Evolutionary conservation across 441 rosid species (phyloP), one percentile per base, ranked within the genome.

Genomic region (Bocquillonia castaneifolia): DNA sequence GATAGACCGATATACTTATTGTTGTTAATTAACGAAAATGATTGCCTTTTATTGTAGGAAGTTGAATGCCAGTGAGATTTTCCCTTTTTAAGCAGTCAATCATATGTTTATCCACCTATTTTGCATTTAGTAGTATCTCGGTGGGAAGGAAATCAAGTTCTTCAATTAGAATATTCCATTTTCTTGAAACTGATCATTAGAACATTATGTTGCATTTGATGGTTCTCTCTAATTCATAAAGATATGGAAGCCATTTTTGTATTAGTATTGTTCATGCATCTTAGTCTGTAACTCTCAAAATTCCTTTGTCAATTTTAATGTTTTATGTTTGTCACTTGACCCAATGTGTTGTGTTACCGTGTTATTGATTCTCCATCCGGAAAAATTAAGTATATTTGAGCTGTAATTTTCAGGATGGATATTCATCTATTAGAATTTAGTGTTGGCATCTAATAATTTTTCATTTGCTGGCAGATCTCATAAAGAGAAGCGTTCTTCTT

Each of bases 401-500:
- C 18, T 6, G 22, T 40, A 5, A 25, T 39, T 25, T 37, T 12
- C 15, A 1, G 47, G 64, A 39, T 14, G 32, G 14, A 13, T 59
- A 23, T 54, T 59, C 29, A 12, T 60, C 51, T 40, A 37, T 39
- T 22, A 20, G 23, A 66, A 25, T 36, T 53, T 26, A 14, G 10
- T 1, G 6, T 17, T 42, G 45, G 1, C 18, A 25, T 3, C 17
- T 18, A 12, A 50, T n/a, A 5, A 20, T 3, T 3, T 8, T 22
- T 40, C n/a, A 0, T 59, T 39, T 66, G 51, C 69, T 45, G 42
- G 32, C 77, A 88, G 97, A 79, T 88, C 97, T 14, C 86, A 83
- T 79, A 87, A 88, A 71, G 92, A 86, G 77, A 88, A 87, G 64
- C 81, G 85, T 12, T 91, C 97, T 44, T 63, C 84, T 5, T 90